Conservation (phyloP, 2,329 filamentous ascomycete species). For the Fusarium sublunatum region DNA sequence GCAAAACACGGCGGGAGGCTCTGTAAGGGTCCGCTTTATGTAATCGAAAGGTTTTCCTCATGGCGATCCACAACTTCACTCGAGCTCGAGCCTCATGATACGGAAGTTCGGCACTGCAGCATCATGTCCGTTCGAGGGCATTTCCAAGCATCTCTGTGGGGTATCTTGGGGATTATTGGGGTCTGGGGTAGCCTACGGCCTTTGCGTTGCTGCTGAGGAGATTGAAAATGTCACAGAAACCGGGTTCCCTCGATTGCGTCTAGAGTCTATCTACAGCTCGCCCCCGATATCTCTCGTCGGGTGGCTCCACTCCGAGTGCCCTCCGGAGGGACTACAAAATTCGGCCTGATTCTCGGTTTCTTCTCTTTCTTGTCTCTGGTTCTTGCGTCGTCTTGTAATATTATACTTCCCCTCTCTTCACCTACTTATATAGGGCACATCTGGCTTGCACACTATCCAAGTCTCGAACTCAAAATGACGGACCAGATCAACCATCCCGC, state of each 20-base stretch:
- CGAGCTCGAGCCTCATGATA: constrained; percentile 33
- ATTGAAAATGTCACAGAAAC: constrained; percentile 33
- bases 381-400: neutral
- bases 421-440: neutral
- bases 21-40: constrained; percentile 33
- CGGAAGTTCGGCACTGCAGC: constrained; percentile 33
- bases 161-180: constrained; percentile 22
- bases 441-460: neutral
- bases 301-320: constrained; percentile 19
- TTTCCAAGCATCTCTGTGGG: neutral
- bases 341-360: constrained; percentile 39
- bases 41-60: constrained; percentile 28
- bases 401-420: neutral
- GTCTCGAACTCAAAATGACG: constrained; percentile 14
- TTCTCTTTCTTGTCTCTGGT: constrained; percentile 19
- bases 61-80: constrained; percentile 21
- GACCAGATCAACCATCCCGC: constrained; percentile 35
- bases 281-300: constrained; percentile 3
- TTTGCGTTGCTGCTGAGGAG: constrained; percentile 18
- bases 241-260: constrained; percentile 5
- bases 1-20: constrained; percentile 32
- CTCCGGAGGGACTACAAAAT: constrained; percentile 16
- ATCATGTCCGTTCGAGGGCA: constrained; percentile 1
- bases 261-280: constrained; percentile 6
- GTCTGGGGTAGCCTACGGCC: constrained; percentile 34